Base-by-base conservation (phyloP, 306 rosid genomes). In the Lablab purpureus region DNA sequence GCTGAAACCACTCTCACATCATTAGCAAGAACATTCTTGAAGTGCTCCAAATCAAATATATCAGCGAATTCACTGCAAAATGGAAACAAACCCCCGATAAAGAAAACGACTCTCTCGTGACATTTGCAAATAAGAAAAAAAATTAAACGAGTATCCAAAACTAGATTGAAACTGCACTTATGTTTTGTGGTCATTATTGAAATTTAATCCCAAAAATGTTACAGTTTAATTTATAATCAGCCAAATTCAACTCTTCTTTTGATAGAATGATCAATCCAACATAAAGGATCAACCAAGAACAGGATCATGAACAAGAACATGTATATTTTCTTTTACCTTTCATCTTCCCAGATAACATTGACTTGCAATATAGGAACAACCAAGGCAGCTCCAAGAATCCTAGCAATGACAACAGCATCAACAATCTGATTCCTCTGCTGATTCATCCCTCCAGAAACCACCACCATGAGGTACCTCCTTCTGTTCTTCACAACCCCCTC, bases 341-440 rank as follows among this genome's bases (percentile, higher is more conserved):
- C 99, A 86, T 95, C 99, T 1, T 96, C 99, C 99, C 99, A 95
- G 62, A 95, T 92, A 69, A 90, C 92, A 52, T 95, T 95, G 82
- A 95, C 99, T 86, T 95, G 99, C 86, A 95, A 86, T 22, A 95
- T 86, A 19, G 99, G 99, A 67, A 95, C 94, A 64, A 95, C 99
- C 89, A 95, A 75, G 70, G 97, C 84, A 82, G 98, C 98, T 2
- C 98, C 97, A 68, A 95, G 99, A 67, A 95, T 95, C 83, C 99
- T 91, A 64, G 99, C 98, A 83, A 95, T 92, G 4, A 95, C 91
- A 45, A 91, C 99, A 59, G 99, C 99, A 74, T 95, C 99, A 40
- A 95, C 99, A 82, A 95, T 95, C 89, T 95, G 99, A 80, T 92
- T 95, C 88, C 97, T 88, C 76, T 95, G 99, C 84, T 92, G 99